These are phyloP conservation scores for Gremmenia infestans DNA, from an alignment of 2,329 filamentous ascomycete genomes.

Conservation along the genomic window DNA sequence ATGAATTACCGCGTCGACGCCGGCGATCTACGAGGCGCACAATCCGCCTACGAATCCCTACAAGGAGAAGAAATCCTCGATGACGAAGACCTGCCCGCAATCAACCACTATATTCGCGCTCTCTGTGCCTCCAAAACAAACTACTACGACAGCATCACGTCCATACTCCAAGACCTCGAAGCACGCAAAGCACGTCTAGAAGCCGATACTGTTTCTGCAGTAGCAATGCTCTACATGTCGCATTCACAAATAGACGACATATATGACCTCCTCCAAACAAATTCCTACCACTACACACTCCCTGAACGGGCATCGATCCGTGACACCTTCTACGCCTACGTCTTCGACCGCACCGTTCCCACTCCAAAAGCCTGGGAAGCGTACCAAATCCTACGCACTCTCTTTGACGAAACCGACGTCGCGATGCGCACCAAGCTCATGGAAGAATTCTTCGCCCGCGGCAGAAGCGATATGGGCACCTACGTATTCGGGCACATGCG, in stretches of 20 bases:
- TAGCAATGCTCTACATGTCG: slow-evolving; percentile 70
- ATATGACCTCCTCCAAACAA: slow-evolving; percentile 74
- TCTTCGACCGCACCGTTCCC: slow-evolving; percentile 55
- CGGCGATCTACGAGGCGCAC: slow-evolving; percentile 66
- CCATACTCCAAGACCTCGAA: slow-evolving; percentile 68
- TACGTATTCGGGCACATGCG: slow-evolving; percentile 93
- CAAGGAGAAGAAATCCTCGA: slow-evolving; percentile 49
- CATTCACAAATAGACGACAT: slow-evolving; percentile 74
- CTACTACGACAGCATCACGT: slow-evolving; percentile 66
- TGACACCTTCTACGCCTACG: slow-evolving; percentile 62
- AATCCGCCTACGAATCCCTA: slow-evolving; percentile 59
- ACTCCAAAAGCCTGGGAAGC: slow-evolving; percentile 60
- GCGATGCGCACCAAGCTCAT: slow-evolving; percentile 67
- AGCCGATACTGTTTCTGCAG: slow-evolving; percentile 65
- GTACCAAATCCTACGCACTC: slow-evolving; percentile 61
- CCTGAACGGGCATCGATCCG: slow-evolving; percentile 64
- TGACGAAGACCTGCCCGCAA: slow-evolving; percentile 54
- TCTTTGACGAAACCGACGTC: slow-evolving; percentile 62
- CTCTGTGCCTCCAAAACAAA: slow-evolving; percentile 57
- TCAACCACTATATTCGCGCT: slow-evolving; percentile 68
- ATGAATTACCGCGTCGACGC: slow-evolving; percentile 71
- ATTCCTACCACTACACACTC: slow-evolving; percentile 65
- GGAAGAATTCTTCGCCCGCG: slow-evolving; percentile 72
- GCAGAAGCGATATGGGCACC: slow-evolving; percentile 77
- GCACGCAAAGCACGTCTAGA: slow-evolving; percentile 65